Evolutionary conservation across 2,329 filamentous ascomycete genomes (phyloP).

Genomic region (Trichophyton equinum): DNA sequence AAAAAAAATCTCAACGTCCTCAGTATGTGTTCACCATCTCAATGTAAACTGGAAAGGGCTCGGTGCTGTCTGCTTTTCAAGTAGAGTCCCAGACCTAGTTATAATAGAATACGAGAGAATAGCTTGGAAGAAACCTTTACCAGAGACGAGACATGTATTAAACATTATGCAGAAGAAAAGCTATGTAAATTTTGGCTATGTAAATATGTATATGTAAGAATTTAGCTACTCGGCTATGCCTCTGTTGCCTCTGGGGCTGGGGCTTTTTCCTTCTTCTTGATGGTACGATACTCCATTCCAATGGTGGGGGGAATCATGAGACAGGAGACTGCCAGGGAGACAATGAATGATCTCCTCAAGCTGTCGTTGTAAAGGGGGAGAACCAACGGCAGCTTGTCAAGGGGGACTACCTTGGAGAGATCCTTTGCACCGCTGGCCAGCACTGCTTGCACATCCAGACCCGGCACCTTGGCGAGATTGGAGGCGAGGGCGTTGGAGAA

Average conservation of each 20-base stretch:
- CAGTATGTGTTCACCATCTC: too few species aligned
- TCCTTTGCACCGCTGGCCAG: constrained; percentile 34
- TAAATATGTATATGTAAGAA: too few species aligned
- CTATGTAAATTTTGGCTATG: too few species aligned
- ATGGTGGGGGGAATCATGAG: background rate
- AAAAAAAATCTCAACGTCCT: too few species aligned
- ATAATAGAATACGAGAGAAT: too few species aligned
- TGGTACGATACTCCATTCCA: constrained; percentile 4
- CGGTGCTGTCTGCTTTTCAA: too few species aligned
- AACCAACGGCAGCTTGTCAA: constrained; percentile 41
- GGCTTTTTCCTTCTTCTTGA: background rate
- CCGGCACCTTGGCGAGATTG: constrained; percentile 19
- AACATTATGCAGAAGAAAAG: too few species aligned
- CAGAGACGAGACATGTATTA: too few species aligned
- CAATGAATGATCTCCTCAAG: constrained; percentile 22
- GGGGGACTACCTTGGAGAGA: constrained; percentile 33
- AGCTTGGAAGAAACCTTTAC: too few species aligned
- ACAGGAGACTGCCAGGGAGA: constrained; percentile 5
- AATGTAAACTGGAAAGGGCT: too few species aligned
- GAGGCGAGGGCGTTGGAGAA: constrained; percentile 11
- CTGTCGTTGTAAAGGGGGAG: constrained; percentile 27
- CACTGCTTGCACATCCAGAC: constrained; percentile 31
- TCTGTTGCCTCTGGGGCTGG: constrained; percentile 8
- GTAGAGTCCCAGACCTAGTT: too few species aligned
- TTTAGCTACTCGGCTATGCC: too few species aligned